phyloP scores from a whole-genome alignment of 257 asterid species.

The Solanum appendiculatum region DNA sequence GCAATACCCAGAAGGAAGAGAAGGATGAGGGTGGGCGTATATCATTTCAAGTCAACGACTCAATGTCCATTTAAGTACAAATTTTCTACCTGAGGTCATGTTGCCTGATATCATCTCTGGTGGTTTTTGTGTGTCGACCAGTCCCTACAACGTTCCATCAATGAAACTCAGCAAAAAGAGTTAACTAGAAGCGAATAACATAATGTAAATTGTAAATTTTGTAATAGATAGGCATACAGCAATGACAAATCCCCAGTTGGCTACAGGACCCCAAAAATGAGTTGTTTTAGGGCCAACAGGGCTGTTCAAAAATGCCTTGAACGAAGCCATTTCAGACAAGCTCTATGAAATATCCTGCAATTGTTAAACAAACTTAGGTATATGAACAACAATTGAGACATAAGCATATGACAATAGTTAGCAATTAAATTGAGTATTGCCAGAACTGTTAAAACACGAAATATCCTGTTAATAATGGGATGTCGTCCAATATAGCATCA shows the following conservation, averaged over 20 bases:
- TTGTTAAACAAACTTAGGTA: not conserved
- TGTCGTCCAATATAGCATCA: not conserved
- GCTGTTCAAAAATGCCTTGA: slow-evolving; percentile 8
- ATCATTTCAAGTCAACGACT: not conserved
- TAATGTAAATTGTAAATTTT: not conserved
- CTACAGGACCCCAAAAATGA: slow-evolving; percentile 15
- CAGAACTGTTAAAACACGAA: not conserved
- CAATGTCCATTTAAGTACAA: not conserved
- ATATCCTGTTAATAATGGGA: not conserved
- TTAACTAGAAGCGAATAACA: not conserved
- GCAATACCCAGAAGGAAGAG: slow-evolving; percentile 3
- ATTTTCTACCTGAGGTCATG: slow-evolving; percentile 75
- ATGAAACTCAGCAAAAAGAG: not conserved
- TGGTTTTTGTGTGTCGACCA: slow-evolving; percentile 88
- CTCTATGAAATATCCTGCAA: not conserved
- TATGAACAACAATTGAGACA: not conserved
- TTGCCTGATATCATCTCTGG: slow-evolving; percentile 97
- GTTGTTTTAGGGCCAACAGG: slow-evolving; percentile 11
- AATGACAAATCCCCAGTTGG: slow-evolving; percentile 11
- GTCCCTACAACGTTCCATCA: slow-evolving; percentile 39
- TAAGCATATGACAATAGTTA: not conserved
- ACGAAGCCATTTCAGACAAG: slow-evolving; percentile 3
- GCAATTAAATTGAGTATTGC: not conserved
- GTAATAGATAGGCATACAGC: not conserved
- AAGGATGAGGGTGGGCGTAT: not conserved